Evolutionary conservation across 495 filamentous ascomycete genomes (phyloP).

Genomic region (Aspergillus funiculosus): DNA sequence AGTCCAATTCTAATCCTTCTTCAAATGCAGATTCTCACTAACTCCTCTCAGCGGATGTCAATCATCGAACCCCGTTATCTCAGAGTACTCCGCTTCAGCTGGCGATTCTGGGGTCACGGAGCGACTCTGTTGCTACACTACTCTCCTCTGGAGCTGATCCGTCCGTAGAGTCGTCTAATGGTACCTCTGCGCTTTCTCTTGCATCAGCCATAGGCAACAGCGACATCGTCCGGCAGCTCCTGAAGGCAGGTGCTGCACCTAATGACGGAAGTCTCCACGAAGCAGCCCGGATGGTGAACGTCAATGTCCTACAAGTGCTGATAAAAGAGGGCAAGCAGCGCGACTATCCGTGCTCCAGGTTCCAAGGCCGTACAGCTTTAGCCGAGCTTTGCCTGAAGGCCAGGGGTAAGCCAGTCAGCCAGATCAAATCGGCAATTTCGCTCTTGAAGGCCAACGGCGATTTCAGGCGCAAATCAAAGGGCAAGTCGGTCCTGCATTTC

Average conservation of each 20-base stretch:
- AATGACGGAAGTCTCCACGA: conserved; percentile 11
- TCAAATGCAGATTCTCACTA: background rate
- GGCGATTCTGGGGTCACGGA: conserved; percentile 6
- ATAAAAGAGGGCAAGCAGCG: conserved; percentile 7
- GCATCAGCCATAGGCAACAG: conserved; percentile 1
- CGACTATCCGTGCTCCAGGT: conserved; percentile 10
- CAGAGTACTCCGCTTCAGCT: conserved; percentile 11
- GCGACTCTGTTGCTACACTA: conserved; percentile 1
- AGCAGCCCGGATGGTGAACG: conserved; percentile 8
- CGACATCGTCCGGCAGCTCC: background rate
- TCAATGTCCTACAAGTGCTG: conserved; percentile 5
- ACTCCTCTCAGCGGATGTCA: conserved; percentile 3
- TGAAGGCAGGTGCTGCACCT: conserved; percentile 2
- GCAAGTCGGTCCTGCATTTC: conserved; percentile 8
- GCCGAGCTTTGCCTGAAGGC: conserved; percentile 6
- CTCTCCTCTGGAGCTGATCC: conserved; percentile 6
- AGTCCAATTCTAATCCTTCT: background rate
- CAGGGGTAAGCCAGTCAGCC: conserved; percentile 2
- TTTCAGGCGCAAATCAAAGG: conserved; percentile 7
- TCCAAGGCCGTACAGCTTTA: conserved; percentile 7
- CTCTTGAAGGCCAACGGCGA: conserved; percentile 6
- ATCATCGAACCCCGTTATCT: background rate
- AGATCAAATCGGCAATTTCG: conserved; percentile 5
- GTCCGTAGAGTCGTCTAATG: background rate
- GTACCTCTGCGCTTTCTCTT: conserved; percentile 3